phyloP scores from a whole-genome alignment of 2,329 filamentous ascomycete genomes.

The Madurella mycetomatis region DNA sequence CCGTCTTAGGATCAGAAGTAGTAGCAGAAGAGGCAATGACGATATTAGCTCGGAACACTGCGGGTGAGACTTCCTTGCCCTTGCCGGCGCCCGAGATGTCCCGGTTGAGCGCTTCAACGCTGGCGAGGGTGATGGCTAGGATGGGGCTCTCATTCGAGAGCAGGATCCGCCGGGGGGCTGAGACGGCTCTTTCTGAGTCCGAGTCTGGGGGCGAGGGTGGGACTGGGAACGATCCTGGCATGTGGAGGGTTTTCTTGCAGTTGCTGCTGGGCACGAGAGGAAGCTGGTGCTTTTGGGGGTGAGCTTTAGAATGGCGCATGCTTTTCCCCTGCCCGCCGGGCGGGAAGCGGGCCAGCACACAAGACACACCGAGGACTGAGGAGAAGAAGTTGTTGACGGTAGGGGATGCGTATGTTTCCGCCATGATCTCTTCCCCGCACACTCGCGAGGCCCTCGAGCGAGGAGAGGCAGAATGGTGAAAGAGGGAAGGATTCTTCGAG shows the following conservation, averaged over 20 bases:
- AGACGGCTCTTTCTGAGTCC: slow-evolving; percentile 40
- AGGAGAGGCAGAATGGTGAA: slow-evolving; percentile 37
- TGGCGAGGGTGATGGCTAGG: slow-evolving; percentile 74
- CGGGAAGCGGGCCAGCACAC: slow-evolving; percentile 79
- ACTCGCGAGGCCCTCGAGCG: slow-evolving; percentile 59
- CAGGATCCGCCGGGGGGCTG: slow-evolving; percentile 56
- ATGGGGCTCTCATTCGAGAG: slow-evolving; percentile 94
- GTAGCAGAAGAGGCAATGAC: slow-evolving; percentile 49
- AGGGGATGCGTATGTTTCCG: slow-evolving; percentile 64
- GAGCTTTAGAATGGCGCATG: slow-evolving; percentile 67
- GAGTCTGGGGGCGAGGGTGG: slow-evolving; percentile 56
- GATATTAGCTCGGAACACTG: slow-evolving; percentile 86
- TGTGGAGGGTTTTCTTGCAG: slow-evolving; percentile 16
- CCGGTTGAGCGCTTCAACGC: slow-evolving; percentile 72
- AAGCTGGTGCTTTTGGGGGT: slow-evolving; percentile 56
- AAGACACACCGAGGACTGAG: slow-evolving; percentile 68
- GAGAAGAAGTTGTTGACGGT: slow-evolving; percentile 75
- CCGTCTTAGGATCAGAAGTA: not conserved
- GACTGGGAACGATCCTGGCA: slow-evolving; percentile 53
- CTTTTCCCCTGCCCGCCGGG: slow-evolving; percentile 55
- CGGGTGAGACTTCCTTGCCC: slow-evolving; percentile 56
- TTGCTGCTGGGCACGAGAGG: slow-evolving; percentile 12
- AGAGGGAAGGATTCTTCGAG: slow-evolving; percentile 60
- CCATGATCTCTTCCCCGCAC: slow-evolving; percentile 73
- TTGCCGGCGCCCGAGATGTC: slow-evolving; percentile 51